phyloP scores from a whole-genome alignment of 495 filamentous ascomycete genomes.

The Margaritispora aquatica region DNA sequence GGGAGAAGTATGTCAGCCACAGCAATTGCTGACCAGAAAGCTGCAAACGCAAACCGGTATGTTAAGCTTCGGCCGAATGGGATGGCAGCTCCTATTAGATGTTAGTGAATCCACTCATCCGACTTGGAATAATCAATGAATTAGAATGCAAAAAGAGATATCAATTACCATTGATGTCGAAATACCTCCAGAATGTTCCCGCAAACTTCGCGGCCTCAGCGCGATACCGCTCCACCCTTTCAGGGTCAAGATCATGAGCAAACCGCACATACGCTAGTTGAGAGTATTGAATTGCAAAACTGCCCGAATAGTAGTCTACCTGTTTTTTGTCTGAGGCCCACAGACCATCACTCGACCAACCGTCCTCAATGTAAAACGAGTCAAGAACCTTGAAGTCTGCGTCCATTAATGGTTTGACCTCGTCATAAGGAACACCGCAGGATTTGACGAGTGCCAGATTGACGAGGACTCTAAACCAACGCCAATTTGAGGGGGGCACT shows the following conservation, averaged over 20 bases:
- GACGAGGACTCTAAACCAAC: conserved; percentile 57
- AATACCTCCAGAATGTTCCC: conserved; percentile 52
- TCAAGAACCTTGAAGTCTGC: conserved; percentile 54
- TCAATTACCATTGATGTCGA: conserved; percentile 39
- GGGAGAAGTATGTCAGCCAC: conserved; percentile 48
- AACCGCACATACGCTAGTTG: conserved; percentile 51
- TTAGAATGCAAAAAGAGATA: background rate
- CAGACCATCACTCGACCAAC: conserved; percentile 54
- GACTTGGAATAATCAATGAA: background rate
- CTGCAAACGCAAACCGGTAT: conserved; percentile 56
- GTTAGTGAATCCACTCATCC: background rate
- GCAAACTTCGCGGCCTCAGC: conserved; percentile 43
- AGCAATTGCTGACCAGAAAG: conserved; percentile 55
- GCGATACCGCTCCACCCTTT: conserved; percentile 43
- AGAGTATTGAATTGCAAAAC: conserved; percentile 54
- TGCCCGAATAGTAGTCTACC: conserved; percentile 58
- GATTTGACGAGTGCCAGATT: conserved; percentile 51
- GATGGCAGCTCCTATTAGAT: conserved; percentile 36
- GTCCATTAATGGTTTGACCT: conserved; percentile 34
- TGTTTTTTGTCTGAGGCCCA: conserved; percentile 38
- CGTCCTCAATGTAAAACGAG: conserved; percentile 50
- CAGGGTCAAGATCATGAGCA: conserved; percentile 45
- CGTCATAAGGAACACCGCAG: conserved; percentile 37
- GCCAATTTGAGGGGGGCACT: conserved; percentile 28
- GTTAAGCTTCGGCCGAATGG: conserved; percentile 55